Conservation (phyloP, 768 basidiomycete species). For the Cubamyces sp. region DNA sequence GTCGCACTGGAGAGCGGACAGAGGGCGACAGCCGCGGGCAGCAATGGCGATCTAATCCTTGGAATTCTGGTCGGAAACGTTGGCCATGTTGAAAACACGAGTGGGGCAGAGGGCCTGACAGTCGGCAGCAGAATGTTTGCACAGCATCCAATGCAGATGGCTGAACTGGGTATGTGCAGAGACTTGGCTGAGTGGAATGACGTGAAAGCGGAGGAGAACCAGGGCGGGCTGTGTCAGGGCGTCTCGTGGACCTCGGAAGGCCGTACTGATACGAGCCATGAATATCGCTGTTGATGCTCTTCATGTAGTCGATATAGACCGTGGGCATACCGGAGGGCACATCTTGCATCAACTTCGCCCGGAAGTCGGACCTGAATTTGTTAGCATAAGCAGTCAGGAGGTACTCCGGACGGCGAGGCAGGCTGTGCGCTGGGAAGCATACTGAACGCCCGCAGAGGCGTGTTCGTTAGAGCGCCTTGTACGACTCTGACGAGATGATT, state of each 20-base stretch:
- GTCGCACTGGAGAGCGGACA: constrained; percentile 9
- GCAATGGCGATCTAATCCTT: constrained; percentile 3
- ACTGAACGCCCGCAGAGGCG: not conserved
- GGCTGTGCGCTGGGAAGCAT: constrained; percentile 1
- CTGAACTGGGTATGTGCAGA: not conserved
- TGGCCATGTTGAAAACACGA: constrained; percentile 24
- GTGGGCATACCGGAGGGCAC: constrained; percentile 7
- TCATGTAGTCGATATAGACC: not conserved
- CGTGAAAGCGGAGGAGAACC: constrained; percentile 4
- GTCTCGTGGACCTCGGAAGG: constrained; percentile 14
- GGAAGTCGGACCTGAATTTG: constrained; percentile 5
- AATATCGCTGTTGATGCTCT: not conserved
- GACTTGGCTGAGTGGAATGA: not conserved
- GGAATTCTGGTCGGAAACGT: constrained; percentile 21
- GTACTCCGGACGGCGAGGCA: not conserved
- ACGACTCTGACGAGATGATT: constrained; percentile 18
- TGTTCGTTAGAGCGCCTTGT: not conserved
- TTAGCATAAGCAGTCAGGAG: not conserved
- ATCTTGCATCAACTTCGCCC: constrained; percentile 1
- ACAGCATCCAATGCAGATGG: constrained; percentile 8
- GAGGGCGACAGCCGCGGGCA: not conserved
- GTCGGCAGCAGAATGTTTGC: not conserved
- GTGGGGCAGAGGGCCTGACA: constrained; percentile 15
- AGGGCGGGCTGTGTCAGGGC: constrained; percentile 11
- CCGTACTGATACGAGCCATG: constrained; percentile 10